These are phyloP conservation scores for Paecilomyces variotii DNA, from an alignment of 2,329 filamentous ascomycete genomes.

Conservation along the genomic window DNA sequence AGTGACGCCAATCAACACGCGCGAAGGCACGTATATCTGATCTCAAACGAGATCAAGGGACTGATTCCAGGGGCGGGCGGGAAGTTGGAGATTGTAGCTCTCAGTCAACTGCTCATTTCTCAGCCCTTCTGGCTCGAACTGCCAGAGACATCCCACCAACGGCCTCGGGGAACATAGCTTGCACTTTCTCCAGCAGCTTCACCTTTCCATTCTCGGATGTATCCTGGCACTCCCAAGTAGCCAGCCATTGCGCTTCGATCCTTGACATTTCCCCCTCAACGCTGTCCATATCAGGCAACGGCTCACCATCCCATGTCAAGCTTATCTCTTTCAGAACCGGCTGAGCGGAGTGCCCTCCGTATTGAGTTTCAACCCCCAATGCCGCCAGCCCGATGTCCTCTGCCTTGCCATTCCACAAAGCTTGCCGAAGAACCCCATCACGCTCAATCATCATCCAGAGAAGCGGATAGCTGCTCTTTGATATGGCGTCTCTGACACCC, in stretches of 20 bases:
- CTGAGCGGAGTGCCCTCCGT: slow-evolving; percentile 13
- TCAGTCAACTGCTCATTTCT: background rate
- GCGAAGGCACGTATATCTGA: background rate
- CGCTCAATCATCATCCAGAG: slow-evolving; percentile 47
- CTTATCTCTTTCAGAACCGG: slow-evolving; percentile 15
- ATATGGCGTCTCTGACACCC: slow-evolving; percentile 67
- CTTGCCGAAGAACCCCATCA: slow-evolving; percentile 31
- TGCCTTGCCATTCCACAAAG: slow-evolving; percentile 37
- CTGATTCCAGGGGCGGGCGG: background rate
- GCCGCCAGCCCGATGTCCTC: slow-evolving; percentile 30
- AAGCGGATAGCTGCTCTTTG: slow-evolving; percentile 60
- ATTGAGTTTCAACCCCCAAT: slow-evolving; percentile 31
- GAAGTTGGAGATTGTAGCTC: background rate
- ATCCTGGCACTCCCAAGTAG: slow-evolving; percentile 16
- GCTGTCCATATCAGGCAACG: slow-evolving; percentile 24
- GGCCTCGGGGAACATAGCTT: slow-evolving; percentile 19
- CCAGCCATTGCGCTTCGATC: slow-evolving; percentile 20
- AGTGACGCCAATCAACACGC: background rate
- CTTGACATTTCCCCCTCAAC: slow-evolving; percentile 18
- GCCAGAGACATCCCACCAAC: background rate
- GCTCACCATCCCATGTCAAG: slow-evolving; percentile 30
- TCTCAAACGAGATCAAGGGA: background rate
- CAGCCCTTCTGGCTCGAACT: background rate
- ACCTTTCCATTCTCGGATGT: slow-evolving; percentile 9
- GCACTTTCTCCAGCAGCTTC: slow-evolving; percentile 20